Conservation (phyloP, 75 land plant species). For the Cryptomeria japonica region DNA sequence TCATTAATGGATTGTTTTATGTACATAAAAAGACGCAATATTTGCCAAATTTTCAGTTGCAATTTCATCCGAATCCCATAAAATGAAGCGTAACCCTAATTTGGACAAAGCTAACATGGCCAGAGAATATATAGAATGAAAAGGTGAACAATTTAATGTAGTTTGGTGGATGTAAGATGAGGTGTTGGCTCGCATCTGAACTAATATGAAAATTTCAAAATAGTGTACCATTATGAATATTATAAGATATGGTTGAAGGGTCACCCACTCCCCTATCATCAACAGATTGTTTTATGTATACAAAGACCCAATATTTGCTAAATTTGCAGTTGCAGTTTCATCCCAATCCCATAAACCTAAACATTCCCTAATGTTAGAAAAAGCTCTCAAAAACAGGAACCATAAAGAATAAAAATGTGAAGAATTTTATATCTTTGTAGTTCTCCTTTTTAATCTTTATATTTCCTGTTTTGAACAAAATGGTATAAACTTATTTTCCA, state of each 20-base stretch:
- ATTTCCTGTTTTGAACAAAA: not conserved
- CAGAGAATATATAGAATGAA: too few species aligned
- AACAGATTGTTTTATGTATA: not conserved
- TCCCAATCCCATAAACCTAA: not conserved
- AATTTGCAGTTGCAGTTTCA: not conserved
- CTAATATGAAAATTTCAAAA: not conserved
- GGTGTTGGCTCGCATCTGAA: not conserved
- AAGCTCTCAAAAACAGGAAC: not conserved
- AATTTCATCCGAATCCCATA: not conserved
- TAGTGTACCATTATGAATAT: not conserved
- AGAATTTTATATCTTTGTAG: too few species aligned
- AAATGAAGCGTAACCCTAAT: not conserved
- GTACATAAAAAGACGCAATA: not conserved
- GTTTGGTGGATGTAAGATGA: not conserved
- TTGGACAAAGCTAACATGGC: not conserved
- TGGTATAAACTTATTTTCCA: not conserved
- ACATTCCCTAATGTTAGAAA: not conserved
- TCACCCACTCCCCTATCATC: not conserved
- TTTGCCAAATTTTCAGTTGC: not conserved
- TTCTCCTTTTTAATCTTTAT: not conserved
- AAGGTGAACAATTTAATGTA: not conserved
- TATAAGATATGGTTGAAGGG: not conserved
- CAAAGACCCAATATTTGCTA: not conserved
- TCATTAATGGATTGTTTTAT: not conserved
- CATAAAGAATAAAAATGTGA: too few species aligned